Evolutionary conservation across 257 asterid species (phyloP).

Genomic region (Primulina tabacum): DNA sequence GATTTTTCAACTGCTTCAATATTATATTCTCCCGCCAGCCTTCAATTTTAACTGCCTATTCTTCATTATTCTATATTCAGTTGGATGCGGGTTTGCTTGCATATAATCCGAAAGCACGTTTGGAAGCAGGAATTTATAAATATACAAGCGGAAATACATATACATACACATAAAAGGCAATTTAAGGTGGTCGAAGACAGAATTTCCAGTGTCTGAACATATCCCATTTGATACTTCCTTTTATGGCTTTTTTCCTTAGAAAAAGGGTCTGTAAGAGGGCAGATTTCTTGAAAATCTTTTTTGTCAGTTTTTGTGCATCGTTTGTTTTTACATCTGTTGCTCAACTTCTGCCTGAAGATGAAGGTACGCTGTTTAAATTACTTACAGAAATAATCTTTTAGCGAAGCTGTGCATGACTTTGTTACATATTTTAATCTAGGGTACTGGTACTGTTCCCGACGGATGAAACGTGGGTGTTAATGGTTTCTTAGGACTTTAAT

Average conservation of each 20-base stretch:
- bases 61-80: background rate
- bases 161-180: background rate
- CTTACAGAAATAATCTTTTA: background rate
- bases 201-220: background rate
- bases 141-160: background rate
- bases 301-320: constrained; percentile 18
- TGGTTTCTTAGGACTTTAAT: background rate
- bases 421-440: background rate
- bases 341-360: constrained; percentile 50
- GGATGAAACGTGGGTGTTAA: background rate
- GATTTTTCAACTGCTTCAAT: background rate
- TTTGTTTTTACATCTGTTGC: constrained; percentile 36
- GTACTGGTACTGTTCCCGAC: background rate
- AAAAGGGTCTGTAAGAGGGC: background rate
- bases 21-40: background rate
- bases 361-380: constrained; percentile 30
- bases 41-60: background rate
- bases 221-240: background rate
- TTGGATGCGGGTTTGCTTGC: background rate
- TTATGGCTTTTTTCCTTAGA: constrained; percentile 7
- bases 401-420: background rate
- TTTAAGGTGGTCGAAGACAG: background rate
- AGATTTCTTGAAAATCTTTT: constrained; percentile 6
- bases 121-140: background rate
- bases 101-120: no score